Evolutionary conservation across 1,284 basidiomycete species (phyloP), one percentile per base, ranked within the genome.

Genomic region (Tetrapyrgos nigripes): DNA sequence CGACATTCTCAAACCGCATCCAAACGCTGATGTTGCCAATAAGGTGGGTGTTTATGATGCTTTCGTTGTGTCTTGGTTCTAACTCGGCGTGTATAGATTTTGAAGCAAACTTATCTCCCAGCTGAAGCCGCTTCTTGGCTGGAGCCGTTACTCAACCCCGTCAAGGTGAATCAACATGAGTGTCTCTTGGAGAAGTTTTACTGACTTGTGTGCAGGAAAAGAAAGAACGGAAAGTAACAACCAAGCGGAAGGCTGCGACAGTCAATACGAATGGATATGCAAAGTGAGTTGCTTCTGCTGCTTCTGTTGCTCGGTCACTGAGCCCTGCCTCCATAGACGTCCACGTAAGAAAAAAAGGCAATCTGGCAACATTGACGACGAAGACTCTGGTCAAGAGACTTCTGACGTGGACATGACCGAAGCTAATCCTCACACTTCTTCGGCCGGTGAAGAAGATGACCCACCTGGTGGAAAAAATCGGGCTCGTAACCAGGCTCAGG

Each of bases 1-100:
- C 6, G 96, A 98, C 71, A 93, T 98, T 55, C 85, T 98, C 59
- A 79, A 83, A 19, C 76, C 87, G 0, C 73, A 90, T 51, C 86
- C 87, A 0, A 86, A 76, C 64, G 73, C 83, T 5, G 89, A 90
- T 47, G 82, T 84, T 2, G 83, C 82, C 1, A 85, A 85, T 57
- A 80, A 87, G 80, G 91, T 87, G 57, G 29, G 71, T 57, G 14
- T 51, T 29, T 44, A n/a, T n/a, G 31, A 33, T 14, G 31, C 31
- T 33, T 33, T 33, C 31, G 31, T 33, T 33, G n/a, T n/a, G n/a
- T n/a, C 26, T 37, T 23, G 10, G 13, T 31, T 35, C 21, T 11
- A 35, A 46, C 23, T 45, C 87, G 85, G 65, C 87, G 80, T 0
- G 76, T 82, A 2, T 93, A 91, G 59, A 53, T 61, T 13, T 29